Conservation (phyloP, 345 rosid species). For the Dimocarpus longan region DNA sequence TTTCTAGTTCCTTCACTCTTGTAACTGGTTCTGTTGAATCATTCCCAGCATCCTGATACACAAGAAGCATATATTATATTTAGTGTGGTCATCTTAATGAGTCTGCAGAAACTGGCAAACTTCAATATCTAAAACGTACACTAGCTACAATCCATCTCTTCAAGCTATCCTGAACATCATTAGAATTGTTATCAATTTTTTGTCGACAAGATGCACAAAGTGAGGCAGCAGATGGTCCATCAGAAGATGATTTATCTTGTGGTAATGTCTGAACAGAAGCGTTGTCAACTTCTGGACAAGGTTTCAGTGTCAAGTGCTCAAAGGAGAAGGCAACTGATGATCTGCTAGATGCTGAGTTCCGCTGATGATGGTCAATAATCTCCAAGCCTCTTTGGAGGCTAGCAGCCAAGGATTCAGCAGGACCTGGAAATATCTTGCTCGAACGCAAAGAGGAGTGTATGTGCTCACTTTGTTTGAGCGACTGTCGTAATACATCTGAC, state of each 20-base stretch:
- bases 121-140: slow-evolving; percentile 26
- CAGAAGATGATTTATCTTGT: slow-evolving; percentile 37
- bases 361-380: slow-evolving; percentile 72
- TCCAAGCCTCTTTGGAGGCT: slow-evolving; percentile 92
- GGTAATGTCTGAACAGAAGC: slow-evolving; percentile 45
- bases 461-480: slow-evolving; percentile 54
- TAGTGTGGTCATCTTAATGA: background rate
- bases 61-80: slow-evolving; percentile 6
- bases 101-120: background rate
- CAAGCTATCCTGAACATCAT: slow-evolving; percentile 53
- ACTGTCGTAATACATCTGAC: slow-evolving; percentile 31
- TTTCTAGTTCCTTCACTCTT: slow-evolving; percentile 70
- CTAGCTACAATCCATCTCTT: slow-evolving; percentile 46
- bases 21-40: slow-evolving; percentile 35
- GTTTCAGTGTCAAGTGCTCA: slow-evolving; percentile 70
- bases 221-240: slow-evolving; percentile 35
- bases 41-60: slow-evolving; percentile 47
- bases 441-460: slow-evolving; percentile 71
- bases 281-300: slow-evolving; percentile 58
- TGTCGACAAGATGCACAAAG: slow-evolving; percentile 73
- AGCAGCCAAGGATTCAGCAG: slow-evolving; percentile 87
- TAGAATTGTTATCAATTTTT: slow-evolving; percentile 40
- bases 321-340: slow-evolving; percentile 78
- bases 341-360: slow-evolving; percentile 52
- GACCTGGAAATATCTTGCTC: slow-evolving; percentile 67